Evolutionary conservation across 768 basidiomycete genomes (phyloP).

Genomic region (Hemileccinum rubropunctum): DNA sequence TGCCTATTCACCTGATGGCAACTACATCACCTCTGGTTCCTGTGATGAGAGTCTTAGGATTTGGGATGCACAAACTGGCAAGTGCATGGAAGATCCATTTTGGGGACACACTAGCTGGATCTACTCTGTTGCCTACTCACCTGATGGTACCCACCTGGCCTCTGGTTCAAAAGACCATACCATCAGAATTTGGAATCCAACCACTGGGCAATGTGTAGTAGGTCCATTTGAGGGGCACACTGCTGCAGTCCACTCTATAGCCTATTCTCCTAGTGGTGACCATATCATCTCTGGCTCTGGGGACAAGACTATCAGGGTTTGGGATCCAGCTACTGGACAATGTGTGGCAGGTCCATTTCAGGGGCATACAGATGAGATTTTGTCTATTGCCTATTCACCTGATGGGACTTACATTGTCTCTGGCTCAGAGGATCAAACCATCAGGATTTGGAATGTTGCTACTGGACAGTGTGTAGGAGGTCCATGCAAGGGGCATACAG

Average conservation of each 20-base stretch:
- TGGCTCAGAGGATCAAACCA: constrained; percentile 16
- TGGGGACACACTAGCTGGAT: constrained; percentile 1
- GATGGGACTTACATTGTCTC: constrained; percentile 16
- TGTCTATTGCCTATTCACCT: constrained; percentile 18
- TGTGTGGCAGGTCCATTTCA: constrained; percentile 18
- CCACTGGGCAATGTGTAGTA: constrained; percentile 11
- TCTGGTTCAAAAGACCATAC: constrained; percentile 22
- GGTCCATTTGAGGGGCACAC: constrained; percentile 20
- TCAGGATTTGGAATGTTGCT: constrained; percentile 16
- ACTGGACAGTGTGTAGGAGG: constrained; percentile 16
- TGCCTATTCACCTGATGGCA: constrained; percentile 19
- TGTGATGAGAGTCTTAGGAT: constrained; percentile 2
- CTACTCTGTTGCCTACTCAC: constrained; percentile 21
- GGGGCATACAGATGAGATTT: constrained; percentile 16
- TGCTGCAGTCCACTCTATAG: constrained; percentile 15
- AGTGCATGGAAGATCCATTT: constrained; percentile 1
- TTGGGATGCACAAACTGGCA: constrained; percentile 15
- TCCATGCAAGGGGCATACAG: constrained; percentile 13
- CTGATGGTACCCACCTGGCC: constrained; percentile 24
- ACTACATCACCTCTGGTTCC: constrained; percentile 5
- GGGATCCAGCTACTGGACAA: constrained; percentile 14
- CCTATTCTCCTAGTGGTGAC: constrained; percentile 21
- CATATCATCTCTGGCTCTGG: constrained; percentile 24
- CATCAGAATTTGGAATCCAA: constrained; percentile 24
- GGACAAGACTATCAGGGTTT: constrained; percentile 25